Base-by-base conservation (phyloP, 805 yeast genomes). In the Schwanniomyces pseudopolymorphus region DNA sequence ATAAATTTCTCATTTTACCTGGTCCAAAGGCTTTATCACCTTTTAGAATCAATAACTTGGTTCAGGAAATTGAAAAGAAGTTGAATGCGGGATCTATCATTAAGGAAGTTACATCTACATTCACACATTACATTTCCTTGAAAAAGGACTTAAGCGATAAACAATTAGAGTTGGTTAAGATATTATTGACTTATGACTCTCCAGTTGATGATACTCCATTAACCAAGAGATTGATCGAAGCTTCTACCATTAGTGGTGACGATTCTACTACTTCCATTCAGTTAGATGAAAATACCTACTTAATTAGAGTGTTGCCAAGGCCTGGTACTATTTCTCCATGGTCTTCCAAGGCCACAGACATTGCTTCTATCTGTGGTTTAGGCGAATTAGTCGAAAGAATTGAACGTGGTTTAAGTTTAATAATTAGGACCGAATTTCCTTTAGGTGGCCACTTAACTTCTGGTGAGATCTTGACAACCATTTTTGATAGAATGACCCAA, bases 301-400 rank as follows among this genome's bases (percentile, higher is more conserved):
- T 90, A 53, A 69, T 92, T 40, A 79, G 96, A 63, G 77, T 94
- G 43, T 75, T 90, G 43, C 99, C 99, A 38, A 82, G 98, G 66
- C 74, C 90, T 6, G 99, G 99, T 50, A 94, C 99, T 10, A 92
- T 94, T 54, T 91, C 98, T 21, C 98, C 99, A 27, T 94, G 99
- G 99, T 89, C 97, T 8, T 91, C 98, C 11, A 94, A 94, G 71
- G 99, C 99, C 22, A 91, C 99, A 35, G 92, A 94, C 69, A 94
- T 94, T 55, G 80, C 91, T 43, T 81, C 84, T 46, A 96, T 88
- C 46, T 89, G 96, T 70, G 97, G 97, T 8, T 77, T 94, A 50
- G 79, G 75, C 33, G 74, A 77, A 16, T 79, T 77, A 50, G 75
- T 94, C 41, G 88, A 82, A 60, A 80, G 98, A 58, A 84, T 94